A percentile compares a stretch with the other conserved stretches of the same genome.
Conservation (phyloP, 352 stramenopile genomes). For the Phytophthora boehmeriae region DNA sequence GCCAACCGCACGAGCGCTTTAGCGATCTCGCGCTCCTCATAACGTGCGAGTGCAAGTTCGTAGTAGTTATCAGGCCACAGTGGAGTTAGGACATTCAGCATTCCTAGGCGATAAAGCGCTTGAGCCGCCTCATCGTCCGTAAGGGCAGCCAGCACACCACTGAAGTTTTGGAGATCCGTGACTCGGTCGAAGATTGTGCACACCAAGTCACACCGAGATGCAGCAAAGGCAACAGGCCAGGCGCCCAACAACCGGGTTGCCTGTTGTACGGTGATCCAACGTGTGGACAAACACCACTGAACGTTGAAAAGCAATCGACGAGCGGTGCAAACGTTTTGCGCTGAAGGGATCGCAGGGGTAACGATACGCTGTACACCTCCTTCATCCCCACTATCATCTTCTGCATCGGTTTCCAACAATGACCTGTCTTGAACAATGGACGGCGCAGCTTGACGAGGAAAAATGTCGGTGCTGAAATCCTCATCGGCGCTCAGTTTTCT, state of each 20-base stretch:
- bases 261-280: slow-evolving; percentile 73
- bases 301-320: slow-evolving; percentile 69
- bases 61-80: slow-evolving; percentile 82
- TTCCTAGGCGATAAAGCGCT: slow-evolving; percentile 67
- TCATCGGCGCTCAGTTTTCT: slow-evolving; percentile 21
- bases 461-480: slow-evolving; percentile 12
- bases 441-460: not conserved
- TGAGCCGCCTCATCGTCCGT: slow-evolving; percentile 62
- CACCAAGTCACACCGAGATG: slow-evolving; percentile 61
- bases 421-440: slow-evolving; percentile 4
- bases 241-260: slow-evolving; percentile 49
- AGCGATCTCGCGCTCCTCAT: slow-evolving; percentile 77
- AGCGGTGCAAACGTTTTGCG: slow-evolving; percentile 45
- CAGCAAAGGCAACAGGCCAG: slow-evolving; percentile 57
- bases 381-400: not conserved
- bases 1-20: slow-evolving; percentile 76
- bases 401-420: not conserved
- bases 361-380: slow-evolving; percentile 1
- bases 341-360: slow-evolving; percentile 25
- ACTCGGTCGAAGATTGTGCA: slow-evolving; percentile 75
- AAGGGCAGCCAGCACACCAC: slow-evolving; percentile 59
- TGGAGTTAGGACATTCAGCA: slow-evolving; percentile 75
- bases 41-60: slow-evolving; percentile 65
- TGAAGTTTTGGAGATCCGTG: slow-evolving; percentile 75
- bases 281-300: slow-evolving; percentile 71